Evolutionary conservation across 371 early-diverging fungal species (phyloP).

Genomic region (Entomophthora muscae): DNA sequence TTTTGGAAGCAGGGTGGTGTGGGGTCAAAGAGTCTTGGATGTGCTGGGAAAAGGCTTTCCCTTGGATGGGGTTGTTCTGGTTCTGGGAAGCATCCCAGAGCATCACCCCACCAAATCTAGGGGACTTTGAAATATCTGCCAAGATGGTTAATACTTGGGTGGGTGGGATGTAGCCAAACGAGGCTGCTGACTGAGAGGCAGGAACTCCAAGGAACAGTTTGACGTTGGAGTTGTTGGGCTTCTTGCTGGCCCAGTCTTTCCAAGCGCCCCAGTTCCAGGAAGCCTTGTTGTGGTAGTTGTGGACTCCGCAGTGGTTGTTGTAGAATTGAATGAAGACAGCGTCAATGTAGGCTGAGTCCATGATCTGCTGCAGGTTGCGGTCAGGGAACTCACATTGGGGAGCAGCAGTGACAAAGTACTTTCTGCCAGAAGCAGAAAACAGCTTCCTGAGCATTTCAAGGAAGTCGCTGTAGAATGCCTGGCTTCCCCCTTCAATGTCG

Average conservation of each 20-base stretch:
- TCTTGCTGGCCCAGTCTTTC: constrained; percentile 33
- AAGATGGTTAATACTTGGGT: constrained; percentile 19
- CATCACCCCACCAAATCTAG: constrained; percentile 47
- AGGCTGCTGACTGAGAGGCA: constrained; percentile 30
- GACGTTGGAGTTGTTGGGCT: constrained; percentile 34
- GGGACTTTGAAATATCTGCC: constrained; percentile 19
- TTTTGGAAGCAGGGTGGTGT: no score
- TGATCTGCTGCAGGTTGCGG: constrained; percentile 11
- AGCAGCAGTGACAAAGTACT: constrained; percentile 44
- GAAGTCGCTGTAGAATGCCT: constrained; percentile 25
- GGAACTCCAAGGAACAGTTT: constrained; percentile 39
- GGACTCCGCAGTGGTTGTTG: constrained; percentile 39
- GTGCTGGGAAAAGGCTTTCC: neutral
- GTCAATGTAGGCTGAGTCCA: constrained; percentile 16
- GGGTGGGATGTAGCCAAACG: constrained; percentile 26
- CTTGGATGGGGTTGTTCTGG: neutral
- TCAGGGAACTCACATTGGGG: constrained; percentile 55
- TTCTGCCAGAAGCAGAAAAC: constrained; percentile 19
- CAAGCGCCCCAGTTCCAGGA: constrained; percentile 38
- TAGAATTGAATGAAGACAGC: constrained; percentile 48
- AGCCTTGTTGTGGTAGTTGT: constrained; percentile 28
- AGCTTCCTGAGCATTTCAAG: constrained; percentile 26
- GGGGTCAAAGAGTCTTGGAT: neutral
- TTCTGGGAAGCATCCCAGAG: constrained; percentile 32
- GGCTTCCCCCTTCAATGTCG: constrained; percentile 42